Conservation (phyloP, 2,329 filamentous ascomycete species). For the Passalora sequoiae region DNA sequence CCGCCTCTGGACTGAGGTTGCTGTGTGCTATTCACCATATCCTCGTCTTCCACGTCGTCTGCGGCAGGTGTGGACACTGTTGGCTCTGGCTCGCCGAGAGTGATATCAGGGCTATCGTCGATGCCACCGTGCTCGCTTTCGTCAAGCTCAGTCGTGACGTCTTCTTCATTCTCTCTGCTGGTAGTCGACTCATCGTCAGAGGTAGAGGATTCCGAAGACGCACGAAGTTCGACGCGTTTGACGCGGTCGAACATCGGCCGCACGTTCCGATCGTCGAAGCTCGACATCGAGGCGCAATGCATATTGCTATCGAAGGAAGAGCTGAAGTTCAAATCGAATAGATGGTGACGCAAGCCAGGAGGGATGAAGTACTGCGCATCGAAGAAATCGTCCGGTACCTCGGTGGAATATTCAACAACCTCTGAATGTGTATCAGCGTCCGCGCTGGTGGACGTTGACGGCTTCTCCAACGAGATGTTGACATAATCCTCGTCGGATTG, state of each 20-base stretch:
- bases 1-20: conserved; percentile 9
- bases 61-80: conserved; percentile 8
- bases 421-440: neutral
- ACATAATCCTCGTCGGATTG: conserved; percentile 88
- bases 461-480: conserved; percentile 77
- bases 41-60: conserved; percentile 21
- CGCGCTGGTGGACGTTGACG: conserved; percentile 1
- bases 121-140: conserved; percentile 25
- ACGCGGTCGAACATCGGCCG: conserved; percentile 29
- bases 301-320: conserved; percentile 53
- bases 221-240: conserved; percentile 21
- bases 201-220: conserved; percentile 24
- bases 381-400: conserved; percentile 27
- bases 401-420: conserved; percentile 10
- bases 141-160: conserved; percentile 20
- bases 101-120: conserved; percentile 24
- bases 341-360: conserved; percentile 54
- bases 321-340: conserved; percentile 74
- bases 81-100: conserved; percentile 19
- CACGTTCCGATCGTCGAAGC: conserved; percentile 15
- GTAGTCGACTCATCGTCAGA: conserved; percentile 25
- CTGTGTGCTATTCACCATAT: conserved; percentile 11
- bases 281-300: conserved; percentile 49
- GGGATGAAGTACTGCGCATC: conserved; percentile 47
- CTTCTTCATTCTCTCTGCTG: conserved; percentile 14